Base-by-base conservation (phyloP, 1,139 yeast genomes). In the Meyerozyma guilliermondii region DNA sequence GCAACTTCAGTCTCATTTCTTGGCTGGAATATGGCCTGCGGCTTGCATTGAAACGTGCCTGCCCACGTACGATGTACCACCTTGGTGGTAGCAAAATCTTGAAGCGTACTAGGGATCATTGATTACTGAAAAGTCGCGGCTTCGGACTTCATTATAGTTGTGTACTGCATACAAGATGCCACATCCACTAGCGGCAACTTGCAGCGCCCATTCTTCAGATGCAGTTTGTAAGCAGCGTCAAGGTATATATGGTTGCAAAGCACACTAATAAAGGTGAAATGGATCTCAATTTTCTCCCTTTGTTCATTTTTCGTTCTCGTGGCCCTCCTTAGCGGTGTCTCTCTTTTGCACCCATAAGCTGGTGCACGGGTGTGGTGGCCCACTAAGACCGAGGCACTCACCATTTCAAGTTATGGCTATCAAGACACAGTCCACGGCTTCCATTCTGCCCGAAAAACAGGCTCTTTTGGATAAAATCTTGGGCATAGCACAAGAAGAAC, bases 51-150 rank as follows among this genome's bases (percentile, higher is more conserved):
- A 62, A 86, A 89, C 7, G 96, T 91, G 22, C 88, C 87, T 0
- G 98, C 98, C 98, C 98, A 92, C 39, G 96, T 91, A 42, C 69
- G 62, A 56, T 84, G 91, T 43, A 68, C 50, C 36, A 66, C 39
- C 48, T 66, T 66, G 38, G 70, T 65, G 20, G 74, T 68, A 11
- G 51, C 57, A 48, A 72, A 71, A 18, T 63, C 54, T 40, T 53
- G 55, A 20, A 72, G 14, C 10, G 18, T n/a, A 8, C 7, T 9
- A 11, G 33, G 33, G 33, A 29, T 29, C 33, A 29, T 29, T 29
- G 10, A 9, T 13, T n/a, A n/a, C n/a, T n/a, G 16, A 14, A 8
- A 13, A 29, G 7, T 8, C 14, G 30, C 33, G 5, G 18, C 14
- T 14, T 29, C 33, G 33, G 33, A 29, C 28, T 26, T 26, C 18